Evolutionary conservation across 345 rosid genomes (phyloP), one percentile per base, ranked within the genome.

Genomic region (sweet orange (Citrus sinensis)): DNA sequence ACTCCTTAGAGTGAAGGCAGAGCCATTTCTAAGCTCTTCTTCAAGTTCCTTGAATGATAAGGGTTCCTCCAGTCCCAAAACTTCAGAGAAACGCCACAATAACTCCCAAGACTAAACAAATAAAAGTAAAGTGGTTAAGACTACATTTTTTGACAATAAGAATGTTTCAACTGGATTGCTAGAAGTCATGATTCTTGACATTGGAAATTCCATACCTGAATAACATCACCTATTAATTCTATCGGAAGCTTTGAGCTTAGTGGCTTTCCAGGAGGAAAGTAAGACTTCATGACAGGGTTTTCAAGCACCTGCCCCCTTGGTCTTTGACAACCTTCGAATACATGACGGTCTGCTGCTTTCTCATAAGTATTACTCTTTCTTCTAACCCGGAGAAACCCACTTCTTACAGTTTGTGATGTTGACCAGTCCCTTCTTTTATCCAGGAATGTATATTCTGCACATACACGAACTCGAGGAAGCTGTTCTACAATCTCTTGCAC

Each of bases 401-500:
- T 74, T 54, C 73, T 75, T 60, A 79, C 79, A 14, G 82, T 84
- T 63, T 84, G 75, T 37, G 42, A 54, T 54, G 73, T 71, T 30
- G 79, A 79, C 27, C 74, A 27, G 17, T 81, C 66, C 7, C 51
- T 70, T 74, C 87, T 76, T 49, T 72, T 76, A 62, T 76, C 58
- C 67, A 84, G 73, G 29, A 76, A 58, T 46, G 16, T 24, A 81
- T 84, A 84, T 51, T 73, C 79, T 76, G 80, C 40, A 73, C 82
- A 84, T 40, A 74, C 37, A 40, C 37, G 63, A 76, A 76, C 80
- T 22, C 32, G 80, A 19, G 87, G 87, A 73, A 79, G 84, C 73
- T 64, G 80, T 79, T 84, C 87, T 72, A 84, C 63, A 34, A 84
- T 54, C 77, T 84, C 87, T 79, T 84, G 87, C 58, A 84, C 87